Evolutionary conservation across 257 asterid genomes (phyloP).

Genomic region (Solanum corneliomulleri): DNA sequence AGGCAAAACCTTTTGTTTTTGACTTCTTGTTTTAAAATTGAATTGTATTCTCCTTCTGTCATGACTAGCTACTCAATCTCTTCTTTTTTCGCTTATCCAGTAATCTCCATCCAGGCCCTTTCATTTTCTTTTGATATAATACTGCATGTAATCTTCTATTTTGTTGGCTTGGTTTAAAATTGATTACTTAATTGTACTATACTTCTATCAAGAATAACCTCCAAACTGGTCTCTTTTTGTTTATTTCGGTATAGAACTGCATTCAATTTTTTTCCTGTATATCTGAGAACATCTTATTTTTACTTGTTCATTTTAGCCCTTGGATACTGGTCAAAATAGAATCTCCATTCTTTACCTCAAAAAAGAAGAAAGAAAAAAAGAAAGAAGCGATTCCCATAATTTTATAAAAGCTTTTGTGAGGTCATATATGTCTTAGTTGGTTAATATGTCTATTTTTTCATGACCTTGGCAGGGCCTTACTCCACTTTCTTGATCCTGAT

Average conservation of each 20-base stretch:
- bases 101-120: background rate
- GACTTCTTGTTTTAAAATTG: background rate
- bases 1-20: background rate
- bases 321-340: background rate
- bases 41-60: background rate
- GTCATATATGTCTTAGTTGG: background rate
- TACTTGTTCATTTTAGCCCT: background rate
- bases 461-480: constrained; percentile 71
- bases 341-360: background rate
- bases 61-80: background rate
- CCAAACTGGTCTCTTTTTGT: background rate
- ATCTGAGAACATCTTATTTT: background rate
- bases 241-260: background rate
- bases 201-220: background rate
- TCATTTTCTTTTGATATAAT: background rate
- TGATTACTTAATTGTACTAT: background rate
- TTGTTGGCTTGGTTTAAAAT: background rate
- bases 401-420: background rate
- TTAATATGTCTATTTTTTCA: constrained; percentile 6
- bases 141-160: background rate
- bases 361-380: background rate
- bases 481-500: constrained; percentile 93
- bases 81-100: background rate
- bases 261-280: background rate
- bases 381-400: background rate